Evolutionary conservation across 441 rosid species (phyloP), one percentile per base, ranked within the genome.

Genomic region (Breynia disticha): DNA sequence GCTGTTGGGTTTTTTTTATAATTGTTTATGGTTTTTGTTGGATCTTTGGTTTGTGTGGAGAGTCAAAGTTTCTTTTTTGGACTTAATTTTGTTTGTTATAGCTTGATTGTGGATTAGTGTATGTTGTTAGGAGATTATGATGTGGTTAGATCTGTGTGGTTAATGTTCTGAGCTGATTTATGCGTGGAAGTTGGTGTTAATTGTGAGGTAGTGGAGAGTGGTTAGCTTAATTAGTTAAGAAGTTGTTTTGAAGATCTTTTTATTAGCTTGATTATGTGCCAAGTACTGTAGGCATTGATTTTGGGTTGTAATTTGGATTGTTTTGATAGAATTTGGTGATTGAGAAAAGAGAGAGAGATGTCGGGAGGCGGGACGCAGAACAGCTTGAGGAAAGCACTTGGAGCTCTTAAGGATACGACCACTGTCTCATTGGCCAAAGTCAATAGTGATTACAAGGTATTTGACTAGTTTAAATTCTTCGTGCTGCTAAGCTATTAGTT

Each of bases 361-460:
- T 77, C 98, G 28, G 85, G 95, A 57, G 85, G 87, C 14, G 93
- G 91, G 48, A 77, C 88, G n/a, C 93, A 83, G 70, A 90, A 83
- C 38, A 82, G 95, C 79, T 73, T 88, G 55, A 76, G 98, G 68
- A 93, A 86, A 77, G 95, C 94, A 45, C 82, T 88, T n/a, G 98
- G 98, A 60, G 94, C 95, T 64, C 69, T 93, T 65, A 93, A 93
- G 76, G 98, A 93, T 63, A 74, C 93, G 42, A 93, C 98, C 58
- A 88, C 97, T 19, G 97, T 93, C 73, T 84, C 95, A 45, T 79
- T 93, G 79, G 98, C 97, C 49, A 93, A 88, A 74, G 97, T 93
- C 69, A 88, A 88, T 62, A 93, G 98, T 54, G 97, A 79, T 60
- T 88, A 86, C 60, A 93, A 93, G 98, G 97, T 80, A 59, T 13